phyloP scores from a whole-genome alignment of 169 alveolate species.

The Hammondia hammondi region DNA sequence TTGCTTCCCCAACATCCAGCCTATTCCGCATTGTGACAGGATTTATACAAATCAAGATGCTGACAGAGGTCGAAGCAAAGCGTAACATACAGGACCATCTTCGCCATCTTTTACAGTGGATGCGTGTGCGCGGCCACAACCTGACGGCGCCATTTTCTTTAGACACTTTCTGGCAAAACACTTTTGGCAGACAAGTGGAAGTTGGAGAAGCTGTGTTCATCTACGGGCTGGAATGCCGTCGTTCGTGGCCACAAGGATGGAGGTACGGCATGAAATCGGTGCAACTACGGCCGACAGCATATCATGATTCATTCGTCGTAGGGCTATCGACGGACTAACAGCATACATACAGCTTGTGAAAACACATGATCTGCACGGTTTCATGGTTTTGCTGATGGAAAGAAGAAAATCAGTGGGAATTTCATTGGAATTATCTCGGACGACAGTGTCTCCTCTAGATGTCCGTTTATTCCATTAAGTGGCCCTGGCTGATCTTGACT shows the following conservation, averaged over 20 bases:
- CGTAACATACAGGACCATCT: slow-evolving; percentile 14
- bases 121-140: slow-evolving; percentile 8
- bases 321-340: not conserved
- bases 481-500: not conserved
- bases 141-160: not conserved
- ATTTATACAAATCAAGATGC: not conserved
- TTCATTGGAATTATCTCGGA: not conserved
- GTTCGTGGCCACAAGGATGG: slow-evolving; percentile 19
- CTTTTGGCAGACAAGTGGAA: not conserved
- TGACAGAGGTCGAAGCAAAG: slow-evolving; percentile 12
- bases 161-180: not conserved
- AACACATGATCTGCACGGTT: not conserved
- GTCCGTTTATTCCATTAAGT: not conserved
- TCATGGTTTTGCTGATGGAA: not conserved
- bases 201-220: not conserved
- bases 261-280: not conserved
- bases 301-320: too few relatives aligned
- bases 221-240: not conserved
- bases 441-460: not conserved
- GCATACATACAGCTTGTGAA: not conserved
- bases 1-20: too few relatives aligned
- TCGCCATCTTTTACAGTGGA: not conserved
- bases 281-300: too few relatives aligned
- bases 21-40: too few relatives aligned
- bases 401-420: not conserved